Conservation (phyloP, 1,284 basidiomycete genomes). For the Coniophora puteana region DNA sequence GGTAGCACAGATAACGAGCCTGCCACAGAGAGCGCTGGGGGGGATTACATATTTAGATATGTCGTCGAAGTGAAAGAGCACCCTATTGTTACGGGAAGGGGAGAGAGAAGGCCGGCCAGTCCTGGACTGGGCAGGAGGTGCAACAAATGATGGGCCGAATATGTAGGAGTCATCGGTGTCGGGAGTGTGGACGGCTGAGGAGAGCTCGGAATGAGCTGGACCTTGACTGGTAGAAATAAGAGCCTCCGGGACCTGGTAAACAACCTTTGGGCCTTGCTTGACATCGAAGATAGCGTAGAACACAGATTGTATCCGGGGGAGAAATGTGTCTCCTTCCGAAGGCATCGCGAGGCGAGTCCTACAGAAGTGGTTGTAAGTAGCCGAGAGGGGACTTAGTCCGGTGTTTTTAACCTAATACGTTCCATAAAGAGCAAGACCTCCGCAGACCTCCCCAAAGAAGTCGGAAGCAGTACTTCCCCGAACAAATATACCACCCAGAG, state of each 20-base stretch:
- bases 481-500: too few relatives aligned
- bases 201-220: constrained; percentile 20
- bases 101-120: constrained; percentile 45
- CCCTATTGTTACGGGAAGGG: constrained; percentile 41
- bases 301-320: constrained; percentile 79
- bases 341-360: constrained; percentile 44
- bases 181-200: too few relatives aligned
- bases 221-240: constrained; percentile 59
- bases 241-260: constrained; percentile 88
- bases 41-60: constrained; percentile 96
- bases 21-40: constrained; percentile 80
- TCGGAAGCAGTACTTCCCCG: too few relatives aligned
- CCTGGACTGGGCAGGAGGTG: constrained; percentile 50
- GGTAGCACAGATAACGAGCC: constrained; percentile 80
- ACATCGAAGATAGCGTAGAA: constrained; percentile 89
- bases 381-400: too few relatives aligned
- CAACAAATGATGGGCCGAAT: constrained; percentile 39
- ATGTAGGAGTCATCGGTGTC: constrained; percentile 30
- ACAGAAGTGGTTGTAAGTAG: too few relatives aligned
- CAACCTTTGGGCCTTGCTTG: constrained; percentile 77
- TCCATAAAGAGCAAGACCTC: too few relatives aligned
- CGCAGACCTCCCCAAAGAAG: too few relatives aligned
- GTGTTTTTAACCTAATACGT: too few relatives aligned
- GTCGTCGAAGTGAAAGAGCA: constrained; percentile 87
- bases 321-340: constrained; percentile 59